Base-by-base conservation (phyloP, 345 rosid genomes). In the Brassica nigra region DNA sequence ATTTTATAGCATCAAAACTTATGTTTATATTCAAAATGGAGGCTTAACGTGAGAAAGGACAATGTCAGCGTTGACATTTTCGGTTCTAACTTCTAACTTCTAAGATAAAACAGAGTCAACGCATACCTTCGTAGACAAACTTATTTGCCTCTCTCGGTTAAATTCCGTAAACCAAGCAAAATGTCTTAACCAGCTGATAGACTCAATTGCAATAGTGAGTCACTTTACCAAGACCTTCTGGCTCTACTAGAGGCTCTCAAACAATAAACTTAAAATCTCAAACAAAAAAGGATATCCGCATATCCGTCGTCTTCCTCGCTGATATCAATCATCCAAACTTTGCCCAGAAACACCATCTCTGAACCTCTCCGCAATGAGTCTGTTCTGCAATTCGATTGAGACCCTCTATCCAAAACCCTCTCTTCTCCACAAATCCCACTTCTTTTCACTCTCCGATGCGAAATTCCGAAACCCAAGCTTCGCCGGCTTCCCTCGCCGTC, bases 361-460 rank as follows among this genome's bases (percentile, higher is more conserved):
- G 4, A 42, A 34, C 10, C 49, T 42, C 49, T 29, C 68, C 15
- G 7, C 0, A 55, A 86, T 87, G 91, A 81, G 82, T 80, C 52
- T 73, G 18, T 85, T 85, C 81, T 84, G 85, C 84, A 84, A 68
- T 74, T 70, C 85, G 0, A 30, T 84, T 6, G 70, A 72, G 37
- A 34, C 68, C 57, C 66, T 81, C 73, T 66, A 77, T 47, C 62
- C 78, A 4, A 86, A 77, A 64, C 81, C 87, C 2, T 62, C 18
- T 49, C 62, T 77, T 44, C 78, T 74, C 12, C 82, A 39, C 4
- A 80, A 44, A 65, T 9, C 82, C 27, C 80, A 78, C 58, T 76
- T 81, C 70, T 77, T 66, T 68, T 73, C 86, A 30, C 44, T 74
- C 15, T 76, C 81, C 55, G 59, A 47, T 59, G 0, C 77, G 1